Percentiles rank a stretch among this genome's conserved stretches.
These are phyloP conservation scores for Geotrichum phurueaensis DNA, from an alignment of 1,139 yeast species.

Conservation along the genomic window DNA sequence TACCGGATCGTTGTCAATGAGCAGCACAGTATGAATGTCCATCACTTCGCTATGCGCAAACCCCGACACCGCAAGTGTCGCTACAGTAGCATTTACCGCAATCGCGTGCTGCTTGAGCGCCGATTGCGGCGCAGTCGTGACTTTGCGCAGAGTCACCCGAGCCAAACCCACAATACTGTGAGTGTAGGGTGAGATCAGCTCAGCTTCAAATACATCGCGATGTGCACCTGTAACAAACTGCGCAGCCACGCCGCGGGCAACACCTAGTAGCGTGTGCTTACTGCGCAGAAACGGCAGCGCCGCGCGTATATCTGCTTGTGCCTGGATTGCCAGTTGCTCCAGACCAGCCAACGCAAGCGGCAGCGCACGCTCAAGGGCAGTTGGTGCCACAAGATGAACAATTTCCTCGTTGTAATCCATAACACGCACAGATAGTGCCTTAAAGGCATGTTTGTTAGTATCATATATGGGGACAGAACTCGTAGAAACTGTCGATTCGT, in stretches of 20 bases:
- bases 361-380: conserved; percentile 7
- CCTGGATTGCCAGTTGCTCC: background rate
- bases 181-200: conserved; percentile 23
- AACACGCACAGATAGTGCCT: conserved; percentile 22
- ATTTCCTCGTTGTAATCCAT: conserved; percentile 21
- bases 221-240: background rate
- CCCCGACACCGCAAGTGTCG: conserved; percentile 1
- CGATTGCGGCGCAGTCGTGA: conserved; percentile 3
- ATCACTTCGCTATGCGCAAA: conserved; percentile 15
- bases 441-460: background rate
- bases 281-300: conserved; percentile 14
- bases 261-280: conserved; percentile 2
- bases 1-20: background rate
- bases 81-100: conserved; percentile 10
- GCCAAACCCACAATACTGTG: conserved; percentile 21
- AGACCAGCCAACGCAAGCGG: background rate
- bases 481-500: background rate
- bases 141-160: conserved; percentile 11
- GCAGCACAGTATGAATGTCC: conserved; percentile 12
- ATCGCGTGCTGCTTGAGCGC: conserved; percentile 9
- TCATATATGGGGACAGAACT: background rate
- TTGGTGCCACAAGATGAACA: conserved; percentile 16
- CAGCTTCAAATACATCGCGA: conserved; percentile 15
- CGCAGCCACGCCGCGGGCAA: conserved; percentile 5
- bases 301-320: conserved; percentile 8